A percentile compares a stretch with the other conserved stretches of the same genome.
phyloP scores from a whole-genome alignment of 805 yeast genomes.

The Yarrowia yakushimensis region DNA sequence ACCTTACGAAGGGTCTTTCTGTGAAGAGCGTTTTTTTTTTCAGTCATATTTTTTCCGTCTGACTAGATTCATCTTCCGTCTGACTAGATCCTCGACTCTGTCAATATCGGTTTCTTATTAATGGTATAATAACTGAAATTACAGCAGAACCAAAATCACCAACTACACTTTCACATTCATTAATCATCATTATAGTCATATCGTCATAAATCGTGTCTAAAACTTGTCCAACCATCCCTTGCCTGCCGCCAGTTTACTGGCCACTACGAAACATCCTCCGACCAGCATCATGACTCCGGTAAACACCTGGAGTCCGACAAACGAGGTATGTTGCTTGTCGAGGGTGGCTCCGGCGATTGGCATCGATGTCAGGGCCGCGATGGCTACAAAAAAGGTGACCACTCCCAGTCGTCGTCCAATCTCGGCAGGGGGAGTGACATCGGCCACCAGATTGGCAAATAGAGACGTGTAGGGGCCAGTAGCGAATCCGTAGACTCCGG shows the following conservation, averaged over 20 bases:
- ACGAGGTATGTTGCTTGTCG: neutral
- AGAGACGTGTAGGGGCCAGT: conserved; percentile 38
- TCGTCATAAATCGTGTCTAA: neutral
- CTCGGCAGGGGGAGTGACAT: conserved; percentile 30
- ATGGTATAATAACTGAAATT: no score
- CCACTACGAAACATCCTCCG: conserved; percentile 3
- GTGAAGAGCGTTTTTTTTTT: no score
- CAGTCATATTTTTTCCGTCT: no score
- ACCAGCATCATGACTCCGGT: conserved; percentile 4
- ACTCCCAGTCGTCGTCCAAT: conserved; percentile 10
- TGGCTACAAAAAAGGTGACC: neutral
- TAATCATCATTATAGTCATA: no score
- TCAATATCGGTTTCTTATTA: no score
- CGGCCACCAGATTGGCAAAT: conserved; percentile 35
- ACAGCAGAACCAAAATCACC: no score
- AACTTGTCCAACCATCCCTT: conserved; percentile 3
- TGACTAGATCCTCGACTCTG: no score
- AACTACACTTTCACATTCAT: no score
- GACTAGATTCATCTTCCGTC: no score
- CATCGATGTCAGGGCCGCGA: conserved; percentile 15
- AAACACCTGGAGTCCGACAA: conserved; percentile 16
- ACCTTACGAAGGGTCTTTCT: no score
- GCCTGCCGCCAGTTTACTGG: neutral
- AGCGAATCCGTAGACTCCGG: conserved; percentile 37
- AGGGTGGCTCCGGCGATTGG: conserved; percentile 18